These are phyloP conservation scores for Epichloe sp. DNA, from an alignment of 2,329 filamentous ascomycete genomes.

Conservation along the genomic window DNA sequence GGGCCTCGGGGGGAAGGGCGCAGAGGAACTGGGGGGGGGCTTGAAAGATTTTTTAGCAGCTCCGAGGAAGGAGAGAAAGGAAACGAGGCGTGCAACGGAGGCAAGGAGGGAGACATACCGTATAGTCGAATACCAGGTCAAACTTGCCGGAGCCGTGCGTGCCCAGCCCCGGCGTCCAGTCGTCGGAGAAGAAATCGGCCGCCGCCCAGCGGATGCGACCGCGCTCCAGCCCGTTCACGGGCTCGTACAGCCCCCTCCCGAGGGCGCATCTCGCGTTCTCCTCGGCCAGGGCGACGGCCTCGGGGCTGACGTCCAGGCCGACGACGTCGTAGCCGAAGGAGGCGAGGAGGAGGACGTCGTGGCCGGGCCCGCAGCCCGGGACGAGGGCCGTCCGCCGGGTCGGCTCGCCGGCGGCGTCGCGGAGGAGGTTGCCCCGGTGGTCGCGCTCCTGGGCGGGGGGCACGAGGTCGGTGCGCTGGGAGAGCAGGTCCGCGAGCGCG, in stretches of 20 bases:
- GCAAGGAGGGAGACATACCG: constrained; percentile 25
- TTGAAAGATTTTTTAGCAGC: no score
- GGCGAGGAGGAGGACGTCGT: constrained; percentile 66
- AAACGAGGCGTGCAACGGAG: background rate
- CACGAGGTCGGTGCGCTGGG: constrained; percentile 31
- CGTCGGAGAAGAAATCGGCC: constrained; percentile 55
- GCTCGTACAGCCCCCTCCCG: constrained; percentile 29
- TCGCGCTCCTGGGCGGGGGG: constrained; percentile 20
- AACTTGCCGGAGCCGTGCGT: constrained; percentile 35
- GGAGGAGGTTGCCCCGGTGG: constrained; percentile 14
- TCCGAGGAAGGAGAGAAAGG: no score
- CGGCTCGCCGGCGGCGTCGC: constrained; percentile 10
- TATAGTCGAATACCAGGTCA: constrained; percentile 54
- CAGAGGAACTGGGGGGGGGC: constrained; percentile 36
- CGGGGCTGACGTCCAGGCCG: constrained; percentile 54
- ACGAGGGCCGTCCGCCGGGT: constrained; percentile 44
- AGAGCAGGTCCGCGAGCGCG: constrained; percentile 40
- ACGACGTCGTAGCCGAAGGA: constrained; percentile 65
- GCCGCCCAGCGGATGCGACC: constrained; percentile 43
- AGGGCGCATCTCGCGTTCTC: constrained; percentile 27
- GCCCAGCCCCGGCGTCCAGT: constrained; percentile 34
- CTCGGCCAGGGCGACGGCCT: constrained; percentile 31
- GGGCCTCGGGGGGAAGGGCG: constrained; percentile 43
- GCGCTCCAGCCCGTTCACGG: constrained; percentile 23
- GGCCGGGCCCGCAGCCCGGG: constrained; percentile 69